Percentiles rank a stretch among this genome's conserved stretches.
Conservation (phyloP, 495 filamentous ascomycete species). For the Astrocystis sublimbata region DNA sequence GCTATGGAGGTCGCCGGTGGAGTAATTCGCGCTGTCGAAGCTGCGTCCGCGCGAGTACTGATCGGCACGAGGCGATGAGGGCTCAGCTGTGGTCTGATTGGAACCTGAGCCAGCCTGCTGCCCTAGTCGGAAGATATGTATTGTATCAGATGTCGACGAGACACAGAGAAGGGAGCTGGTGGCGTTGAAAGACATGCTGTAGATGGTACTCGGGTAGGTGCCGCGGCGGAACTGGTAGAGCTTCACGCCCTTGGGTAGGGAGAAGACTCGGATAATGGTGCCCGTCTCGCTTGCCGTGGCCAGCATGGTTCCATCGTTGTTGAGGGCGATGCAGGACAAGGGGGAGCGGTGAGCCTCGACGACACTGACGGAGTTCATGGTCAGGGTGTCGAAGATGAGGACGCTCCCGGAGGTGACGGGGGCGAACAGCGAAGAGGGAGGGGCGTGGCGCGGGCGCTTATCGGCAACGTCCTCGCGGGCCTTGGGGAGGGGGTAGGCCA, state of each 20-base stretch:
- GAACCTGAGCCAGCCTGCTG: conserved; percentile 30
- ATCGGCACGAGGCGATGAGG: conserved; percentile 44
- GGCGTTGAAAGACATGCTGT: conserved; percentile 99
- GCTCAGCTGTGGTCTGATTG: conserved; percentile 29
- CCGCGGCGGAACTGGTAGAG: conserved; percentile 94
- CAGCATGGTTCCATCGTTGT: conserved; percentile 87
- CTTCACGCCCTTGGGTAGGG: conserved; percentile 83
- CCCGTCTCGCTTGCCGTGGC: conserved; percentile 97
- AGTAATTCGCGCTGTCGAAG: conserved; percentile 51
- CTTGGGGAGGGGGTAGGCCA: conserved; percentile 93
- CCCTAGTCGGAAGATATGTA: conserved; percentile 95
- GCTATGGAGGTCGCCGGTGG: conserved; percentile 42
- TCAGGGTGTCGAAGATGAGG: conserved; percentile 83
- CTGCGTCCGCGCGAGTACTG: conserved; percentile 49
- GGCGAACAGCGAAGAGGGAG: conserved; percentile 71
- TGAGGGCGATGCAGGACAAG: conserved; percentile 82
- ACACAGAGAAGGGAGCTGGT: conserved; percentile 91
- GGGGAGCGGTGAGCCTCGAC: conserved; percentile 94
- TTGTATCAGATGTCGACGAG: conserved; percentile 92
- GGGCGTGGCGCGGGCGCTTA: conserved; percentile 78
- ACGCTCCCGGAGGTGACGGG: conserved; percentile 90
- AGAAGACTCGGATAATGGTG: conserved; percentile 94
- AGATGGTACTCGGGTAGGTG: conserved; percentile 90
- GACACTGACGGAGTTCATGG: conserved; percentile 87
- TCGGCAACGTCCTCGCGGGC: conserved; percentile 56